Evolutionary conservation across 345 rosid species (phyloP).

Genomic region (Gossypium anomalum): DNA sequence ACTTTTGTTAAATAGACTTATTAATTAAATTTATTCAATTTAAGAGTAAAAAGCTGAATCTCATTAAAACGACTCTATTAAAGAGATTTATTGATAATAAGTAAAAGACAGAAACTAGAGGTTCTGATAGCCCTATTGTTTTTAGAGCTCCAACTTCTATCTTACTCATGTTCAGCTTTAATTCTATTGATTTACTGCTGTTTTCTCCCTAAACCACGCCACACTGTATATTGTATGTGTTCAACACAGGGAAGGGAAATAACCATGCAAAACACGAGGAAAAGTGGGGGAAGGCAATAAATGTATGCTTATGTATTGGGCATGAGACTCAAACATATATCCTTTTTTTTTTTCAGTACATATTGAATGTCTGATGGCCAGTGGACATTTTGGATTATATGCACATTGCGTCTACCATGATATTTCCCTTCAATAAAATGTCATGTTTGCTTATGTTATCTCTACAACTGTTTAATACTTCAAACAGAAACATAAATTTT

Average conservation of each 20-base stretch:
- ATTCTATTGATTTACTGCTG: background rate
- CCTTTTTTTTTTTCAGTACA: background rate
- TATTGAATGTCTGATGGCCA: background rate
- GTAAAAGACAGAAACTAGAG: background rate
- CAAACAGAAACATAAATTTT: background rate
- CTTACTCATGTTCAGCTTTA: background rate
- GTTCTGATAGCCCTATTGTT: background rate
- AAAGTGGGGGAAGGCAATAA: background rate
- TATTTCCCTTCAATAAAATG: conserved; percentile 7
- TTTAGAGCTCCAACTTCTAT: background rate
- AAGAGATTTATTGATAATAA: no score
- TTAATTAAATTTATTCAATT: no score
- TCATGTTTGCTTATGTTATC: background rate
- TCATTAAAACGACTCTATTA: no score
- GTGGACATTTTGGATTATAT: background rate
- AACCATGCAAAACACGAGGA: background rate
- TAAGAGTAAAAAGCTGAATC: no score
- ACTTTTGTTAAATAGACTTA: no score
- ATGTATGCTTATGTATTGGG: background rate
- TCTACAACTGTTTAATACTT: background rate
- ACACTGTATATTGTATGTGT: background rate
- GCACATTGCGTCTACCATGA: background rate
- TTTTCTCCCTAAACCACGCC: background rate
- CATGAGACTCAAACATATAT: background rate
- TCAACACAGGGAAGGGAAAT: background rate